Evolutionary conservation across 2,329 filamentous ascomycete species (phyloP), one percentile per base, ranked within the genome.

Genomic region (Rachicladosporium sp.): DNA sequence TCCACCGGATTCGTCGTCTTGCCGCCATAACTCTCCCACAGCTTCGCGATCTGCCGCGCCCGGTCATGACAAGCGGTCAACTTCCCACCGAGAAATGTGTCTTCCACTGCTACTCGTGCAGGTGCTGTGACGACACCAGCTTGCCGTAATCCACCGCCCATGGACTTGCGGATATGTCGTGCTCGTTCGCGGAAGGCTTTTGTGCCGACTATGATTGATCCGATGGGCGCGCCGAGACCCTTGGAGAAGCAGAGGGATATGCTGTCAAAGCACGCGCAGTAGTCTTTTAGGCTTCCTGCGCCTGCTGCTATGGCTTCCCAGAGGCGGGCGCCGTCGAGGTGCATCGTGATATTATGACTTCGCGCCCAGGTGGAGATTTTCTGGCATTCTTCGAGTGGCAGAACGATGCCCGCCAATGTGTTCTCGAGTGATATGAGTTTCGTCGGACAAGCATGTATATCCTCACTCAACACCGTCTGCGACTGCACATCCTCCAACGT

Each of bases 401-500:
- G 80, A 33, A 94, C 69, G 51, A 78, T 77, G 15, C 87, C 87
- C 40, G 76, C 75, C 36, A 93, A 71, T 1, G 88, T 94, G 57
- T 93, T 94, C 56, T 95, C 87, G 35, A 94, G 67, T 45, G 75
- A 79, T 49, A 95, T 84, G 37, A 94, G 73, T 33, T 75, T 75
- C 0, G 87, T 93, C 0, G 87, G 86, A 52, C 82, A 87, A 27
- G 70, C 68, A 57, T 93, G 85, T 12, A 91, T 73, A 50, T 93
- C 76, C 40, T 82, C 72, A 47, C 70, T 67, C 15, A 87, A 56
- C 0, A 80, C 69, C 4, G 74, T 75, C 46, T 82, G 65, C 45
- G 74, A 70, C 54, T 79, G 61, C 10, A 94, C 64, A 51, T 94
- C 88, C 51, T 84, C 79, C 7, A 89, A 68, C 0, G 82, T 88